Evolutionary conservation across 495 filamentous ascomycete species (phyloP), one percentile per base, ranked within the genome.

Genomic region (Ramalina peruviana): DNA sequence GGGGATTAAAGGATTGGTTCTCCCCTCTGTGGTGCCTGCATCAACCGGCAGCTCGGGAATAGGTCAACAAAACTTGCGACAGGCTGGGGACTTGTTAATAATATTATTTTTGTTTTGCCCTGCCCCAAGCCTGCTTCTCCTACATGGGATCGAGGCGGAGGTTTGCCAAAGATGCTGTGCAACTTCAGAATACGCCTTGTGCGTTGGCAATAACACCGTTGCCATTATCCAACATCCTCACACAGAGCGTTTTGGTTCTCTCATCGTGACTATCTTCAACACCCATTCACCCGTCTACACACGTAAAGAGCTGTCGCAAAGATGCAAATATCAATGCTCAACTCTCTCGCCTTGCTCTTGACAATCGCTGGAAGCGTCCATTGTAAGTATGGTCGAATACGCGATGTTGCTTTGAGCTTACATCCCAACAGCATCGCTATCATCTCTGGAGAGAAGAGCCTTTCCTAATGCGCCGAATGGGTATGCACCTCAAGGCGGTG

Each of bases 391-490:
- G 30, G 15, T 26, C 26, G 4, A 36, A 1, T 37, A 7, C n/a
- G 2, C 6, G 3, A 37, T 12, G n/a, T 4, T 10, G 2, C 5
- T 0, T 19, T 19, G 26, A 44, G 30, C 27, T 11, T 2, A 0
- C 6, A 37, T 19, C 49, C 4, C 49, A 19, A 16, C 5, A 3
- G 36, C 38, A 12, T 13, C 42, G 53, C 50, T 40, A 19, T 45
- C 26, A 6, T 46, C 47, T 13, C 30, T 57, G 6, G 41, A 53
- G 15, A 21, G 10, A 7, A 38, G 58, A 53, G 69, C 72, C 2
- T 53, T 72, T 1, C 69, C 71, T 23, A 65, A 72, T 54, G 69
- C 71, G 12, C 72, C 72, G 2, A 54, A 72, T 60, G 70, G 67
- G 43, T 75, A 75, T 45, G 59, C 62, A 3, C 72, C 72, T 6